Base-by-base conservation (phyloP, 177 flowering plant species). In the Vitis hybrid region DNA sequence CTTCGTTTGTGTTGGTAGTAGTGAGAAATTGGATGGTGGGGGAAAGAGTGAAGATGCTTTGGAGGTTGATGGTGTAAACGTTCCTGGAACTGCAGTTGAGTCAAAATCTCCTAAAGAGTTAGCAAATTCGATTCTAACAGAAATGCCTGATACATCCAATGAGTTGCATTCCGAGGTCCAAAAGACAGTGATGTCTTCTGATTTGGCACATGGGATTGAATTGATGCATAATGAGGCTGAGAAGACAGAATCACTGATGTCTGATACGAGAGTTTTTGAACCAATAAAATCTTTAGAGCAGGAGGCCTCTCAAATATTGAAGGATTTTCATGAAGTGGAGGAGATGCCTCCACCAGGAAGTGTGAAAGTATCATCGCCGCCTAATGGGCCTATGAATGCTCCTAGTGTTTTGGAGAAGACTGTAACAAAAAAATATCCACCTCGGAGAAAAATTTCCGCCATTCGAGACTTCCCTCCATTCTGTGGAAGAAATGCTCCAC, bases 401-500 rank as follows among this genome's bases (percentile, higher is more conserved):
- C 9, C 46, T 14, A 21, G 40, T 71, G 56, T 68, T 69, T 3
- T 51, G 69, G 68, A 66, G 64, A 76, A 68, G 64, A 49, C 19
- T 67, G 32, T 46, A 18, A 11, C 60, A 10, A 75, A 67, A 54
- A 79, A 76, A 13, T 85, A 75, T 74, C 91, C 84, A 75, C 82
- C 87, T 62, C 75, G 67, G 13, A 83, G 87, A 80, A 84, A 78
- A 69, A 73, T 90, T 56, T 88, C 89, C 0, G 89, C 88, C 12
- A 19, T 68, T 24, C 81, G 95, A 54, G 87, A 88, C 73, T 94
- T 87, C 67, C 96, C 99, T 71, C 79, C 75, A 11, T 69, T 72
- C 21, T 88, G 89, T 81, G 94, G 94, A 57, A 75, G 78, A 60
- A 80, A 84, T 76, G 83, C 76, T 52, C 72, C 74, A 46, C 46